Percentiles rank a stretch among this genome's conserved stretches.
phyloP scores from a whole-genome alignment of 768 basidiomycete genomes.

The Trametes elegans region DNA sequence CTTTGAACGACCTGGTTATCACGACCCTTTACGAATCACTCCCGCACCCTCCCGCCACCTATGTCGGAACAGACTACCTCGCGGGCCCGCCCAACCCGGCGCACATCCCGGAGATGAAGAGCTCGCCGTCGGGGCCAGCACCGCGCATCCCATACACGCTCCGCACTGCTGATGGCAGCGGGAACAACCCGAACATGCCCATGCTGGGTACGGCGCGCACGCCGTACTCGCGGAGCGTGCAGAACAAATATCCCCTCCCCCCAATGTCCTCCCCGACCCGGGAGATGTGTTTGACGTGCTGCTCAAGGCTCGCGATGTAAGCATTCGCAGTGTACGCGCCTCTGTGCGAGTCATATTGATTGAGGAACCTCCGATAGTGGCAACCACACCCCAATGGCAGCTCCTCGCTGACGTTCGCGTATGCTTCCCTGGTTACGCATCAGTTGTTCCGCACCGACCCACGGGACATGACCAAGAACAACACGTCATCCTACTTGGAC shows the following conservation, averaged over 20 bases:
- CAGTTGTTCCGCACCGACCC: conserved; percentile 45
- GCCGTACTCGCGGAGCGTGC: conserved; percentile 54
- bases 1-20: conserved; percentile 36
- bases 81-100: conserved; percentile 3
- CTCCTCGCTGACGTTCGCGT: conserved; percentile 31
- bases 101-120: conserved; percentile 2
- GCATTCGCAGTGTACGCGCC: not conserved
- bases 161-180: conserved; percentile 48
- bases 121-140: conserved; percentile 13
- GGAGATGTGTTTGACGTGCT: conserved; percentile 40
- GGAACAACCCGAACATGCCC: conserved; percentile 46
- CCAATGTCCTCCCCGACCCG: conserved; percentile 48
- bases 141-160: conserved; percentile 28
- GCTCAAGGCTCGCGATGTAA: conserved; percentile 30
- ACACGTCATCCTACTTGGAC: conserved; percentile 56
- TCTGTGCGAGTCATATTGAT: too few relatives aligned
- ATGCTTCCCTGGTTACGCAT: conserved; percentile 28
- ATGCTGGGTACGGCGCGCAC: conserved; percentile 49
- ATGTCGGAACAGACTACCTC: conserved; percentile 57
- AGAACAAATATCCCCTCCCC: conserved; percentile 40
- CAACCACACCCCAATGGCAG: conserved; percentile 33
- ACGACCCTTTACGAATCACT: conserved; percentile 75
- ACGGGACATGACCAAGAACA: conserved; percentile 44
- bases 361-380: conserved; percentile 6
- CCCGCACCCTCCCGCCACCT: conserved; percentile 73